These are phyloP conservation scores for Mortierella sp. DNA, from an alignment of 371 early-diverging fungal genomes.

Conservation along the genomic window DNA sequence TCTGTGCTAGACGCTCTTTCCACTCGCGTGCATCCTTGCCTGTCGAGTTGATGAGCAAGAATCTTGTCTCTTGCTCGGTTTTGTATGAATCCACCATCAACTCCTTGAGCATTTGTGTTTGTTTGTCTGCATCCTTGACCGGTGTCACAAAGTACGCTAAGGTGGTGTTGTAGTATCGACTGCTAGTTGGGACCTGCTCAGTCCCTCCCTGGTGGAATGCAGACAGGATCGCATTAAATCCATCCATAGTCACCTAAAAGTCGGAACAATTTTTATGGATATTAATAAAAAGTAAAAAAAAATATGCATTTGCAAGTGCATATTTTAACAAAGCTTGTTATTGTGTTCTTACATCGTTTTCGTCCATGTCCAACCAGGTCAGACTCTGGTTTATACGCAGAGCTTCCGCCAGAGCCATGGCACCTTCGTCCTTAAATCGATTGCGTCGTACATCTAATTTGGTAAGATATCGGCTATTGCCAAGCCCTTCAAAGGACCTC, in stretches of 20 bases:
- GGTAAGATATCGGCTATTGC: conserved; percentile 46
- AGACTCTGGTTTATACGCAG: conserved; percentile 51
- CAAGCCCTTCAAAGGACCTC: conserved; percentile 48
- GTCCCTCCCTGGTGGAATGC: conserved; percentile 57
- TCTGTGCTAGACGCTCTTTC: conserved; percentile 50
- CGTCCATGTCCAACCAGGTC: conserved; percentile 53
- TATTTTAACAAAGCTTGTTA: too few relatives aligned
- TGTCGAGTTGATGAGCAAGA: conserved; percentile 37
- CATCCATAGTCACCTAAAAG: conserved; percentile 38
- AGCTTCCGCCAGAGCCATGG: conserved; percentile 47
- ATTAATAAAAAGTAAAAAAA: too few relatives aligned
- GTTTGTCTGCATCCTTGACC: conserved; percentile 28
- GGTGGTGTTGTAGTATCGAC: conserved; percentile 47
- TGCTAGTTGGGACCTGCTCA: conserved; percentile 51
- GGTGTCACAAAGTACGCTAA: conserved; percentile 40
- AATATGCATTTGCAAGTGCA: not conserved
- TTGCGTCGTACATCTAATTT: conserved; percentile 52
- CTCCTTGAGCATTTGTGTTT: conserved; percentile 25
- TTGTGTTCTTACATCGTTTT: conserved; percentile 43
- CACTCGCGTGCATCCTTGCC: conserved; percentile 52
- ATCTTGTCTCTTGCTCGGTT: conserved; percentile 47
- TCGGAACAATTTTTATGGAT: too few relatives aligned
- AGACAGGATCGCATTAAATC: conserved; percentile 51
- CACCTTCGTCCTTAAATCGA: conserved; percentile 53
- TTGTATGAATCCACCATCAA: conserved; percentile 53